These are phyloP conservation scores for Daedaleopsis nitida DNA, from an alignment of 768 basidiomycete species.

Conservation along the genomic window DNA sequence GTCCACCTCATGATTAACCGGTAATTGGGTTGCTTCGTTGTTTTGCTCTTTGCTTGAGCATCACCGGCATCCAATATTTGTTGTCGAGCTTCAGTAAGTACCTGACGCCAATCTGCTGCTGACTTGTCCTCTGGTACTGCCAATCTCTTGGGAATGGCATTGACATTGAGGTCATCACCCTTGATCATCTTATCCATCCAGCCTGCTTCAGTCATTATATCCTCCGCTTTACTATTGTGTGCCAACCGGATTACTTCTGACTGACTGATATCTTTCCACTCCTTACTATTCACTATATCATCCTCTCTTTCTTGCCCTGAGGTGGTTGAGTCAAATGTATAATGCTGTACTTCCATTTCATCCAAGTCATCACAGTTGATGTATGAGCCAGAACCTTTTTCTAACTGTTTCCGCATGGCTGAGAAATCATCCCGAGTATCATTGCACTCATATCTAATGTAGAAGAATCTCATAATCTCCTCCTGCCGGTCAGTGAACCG, in stretches of 20 bases:
- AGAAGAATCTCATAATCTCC: constrained; percentile 9
- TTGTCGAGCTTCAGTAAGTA: not conserved
- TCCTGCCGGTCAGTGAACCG: not conserved
- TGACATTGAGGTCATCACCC: not conserved
- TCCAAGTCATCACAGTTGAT: not conserved
- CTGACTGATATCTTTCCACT: not conserved
- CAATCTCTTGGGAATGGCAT: not conserved
- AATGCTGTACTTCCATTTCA: not conserved
- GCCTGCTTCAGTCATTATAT: not conserved
- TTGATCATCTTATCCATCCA: not conserved
- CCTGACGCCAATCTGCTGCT: not conserved
- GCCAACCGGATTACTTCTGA: not conserved
- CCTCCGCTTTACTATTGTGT: not conserved
- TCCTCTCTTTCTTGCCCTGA: not conserved
- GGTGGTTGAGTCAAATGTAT: not conserved
- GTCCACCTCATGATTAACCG: too few species aligned
- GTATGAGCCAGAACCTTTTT: not conserved
- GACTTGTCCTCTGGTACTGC: not conserved
- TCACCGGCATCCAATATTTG: not conserved
- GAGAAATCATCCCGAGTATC: constrained; percentile 10
- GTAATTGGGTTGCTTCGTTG: not conserved
- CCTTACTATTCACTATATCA: not conserved
- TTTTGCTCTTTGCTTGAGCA: not conserved
- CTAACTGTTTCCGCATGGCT: not conserved
- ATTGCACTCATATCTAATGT: constrained; percentile 12